Evolutionary conservation across 2,329 filamentous ascomycete genomes (phyloP).

Genomic region (Ambrosiella xylebori): DNA sequence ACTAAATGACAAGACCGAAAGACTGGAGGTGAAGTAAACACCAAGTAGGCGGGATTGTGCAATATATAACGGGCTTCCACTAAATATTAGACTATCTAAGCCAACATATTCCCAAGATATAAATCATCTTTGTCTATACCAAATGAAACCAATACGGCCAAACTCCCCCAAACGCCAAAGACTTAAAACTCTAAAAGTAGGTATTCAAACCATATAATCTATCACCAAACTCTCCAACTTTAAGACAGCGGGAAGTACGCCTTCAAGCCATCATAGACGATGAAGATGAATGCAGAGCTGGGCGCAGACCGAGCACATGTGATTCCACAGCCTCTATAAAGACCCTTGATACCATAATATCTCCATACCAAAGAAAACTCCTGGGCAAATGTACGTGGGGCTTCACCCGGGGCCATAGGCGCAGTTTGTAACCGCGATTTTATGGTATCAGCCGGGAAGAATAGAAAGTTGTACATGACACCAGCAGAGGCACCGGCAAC

Average conservation of each 20-base stretch:
- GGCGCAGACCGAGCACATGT: conserved; percentile 77
- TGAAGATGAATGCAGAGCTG: conserved; percentile 96
- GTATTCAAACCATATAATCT: conserved; percentile 15
- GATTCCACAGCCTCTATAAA: conserved; percentile 91
- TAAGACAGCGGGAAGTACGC: conserved; percentile 39
- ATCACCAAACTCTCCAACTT: conserved; percentile 4
- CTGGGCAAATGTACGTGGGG: conserved; percentile 49
- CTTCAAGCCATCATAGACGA: conserved; percentile 79
- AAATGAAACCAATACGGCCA: neutral
- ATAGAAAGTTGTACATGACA: conserved; percentile 89
- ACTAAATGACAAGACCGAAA: conserved; percentile 7
- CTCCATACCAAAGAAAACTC: conserved; percentile 63
- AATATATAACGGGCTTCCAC: neutral
- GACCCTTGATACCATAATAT: conserved; percentile 61
- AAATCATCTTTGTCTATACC: neutral
- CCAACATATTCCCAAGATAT: neutral
- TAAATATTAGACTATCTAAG: neutral
- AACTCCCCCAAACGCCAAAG: conserved; percentile 6
- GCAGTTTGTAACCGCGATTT: conserved; percentile 94
- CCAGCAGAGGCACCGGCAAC: conserved; percentile 74
- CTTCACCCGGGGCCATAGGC: conserved; percentile 40
- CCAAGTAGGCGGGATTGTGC: neutral
- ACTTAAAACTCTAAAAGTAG: neutral
- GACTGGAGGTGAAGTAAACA: neutral
- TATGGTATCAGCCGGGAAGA: conserved; percentile 94